Percentiles rank a stretch among this genome's conserved stretches.
phyloP scores from a whole-genome alignment of 495 filamentous ascomycete species.

The Aspergillus diversus region DNA sequence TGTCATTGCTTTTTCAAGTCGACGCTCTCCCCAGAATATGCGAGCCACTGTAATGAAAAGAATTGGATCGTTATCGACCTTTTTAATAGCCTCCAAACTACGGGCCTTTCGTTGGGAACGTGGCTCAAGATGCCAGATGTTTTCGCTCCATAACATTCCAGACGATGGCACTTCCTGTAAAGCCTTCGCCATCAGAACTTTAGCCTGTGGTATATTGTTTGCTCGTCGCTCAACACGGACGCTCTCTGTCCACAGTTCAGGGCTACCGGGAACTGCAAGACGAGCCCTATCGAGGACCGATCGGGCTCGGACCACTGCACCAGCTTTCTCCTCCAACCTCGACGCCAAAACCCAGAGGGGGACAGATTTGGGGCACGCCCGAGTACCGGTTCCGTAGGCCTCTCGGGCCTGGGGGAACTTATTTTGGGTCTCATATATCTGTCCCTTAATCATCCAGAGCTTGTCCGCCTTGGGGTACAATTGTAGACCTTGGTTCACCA shows the following conservation, averaged over 20 bases:
- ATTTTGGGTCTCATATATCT: conserved; percentile 83
- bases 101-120: conserved; percentile 90
- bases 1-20: conserved; percentile 85
- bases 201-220: conserved; percentile 79
- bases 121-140: conserved; percentile 89
- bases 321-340: conserved; percentile 82
- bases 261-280: conserved; percentile 79
- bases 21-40: conserved; percentile 78
- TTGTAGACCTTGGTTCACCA: conserved; percentile 84
- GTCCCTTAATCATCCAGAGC: conserved; percentile 98
- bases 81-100: conserved; percentile 91
- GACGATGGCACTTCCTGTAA: conserved; percentile 87
- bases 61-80: conserved; percentile 88
- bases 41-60: conserved; percentile 78
- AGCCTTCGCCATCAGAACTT: conserved; percentile 88
- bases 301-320: conserved; percentile 86
- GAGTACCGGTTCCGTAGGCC: conserved; percentile 86
- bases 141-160: conserved; percentile 91
- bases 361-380: conserved; percentile 79
- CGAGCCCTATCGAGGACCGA: conserved; percentile 89
- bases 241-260: conserved; percentile 87
- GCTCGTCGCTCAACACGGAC: conserved; percentile 92
- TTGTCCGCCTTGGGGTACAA: conserved; percentile 87
- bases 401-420: conserved; percentile 85
- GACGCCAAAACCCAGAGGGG: conserved; percentile 88